These are phyloP conservation scores for Exophiala bonariae DNA, from an alignment of 2,329 filamentous ascomycete species.

Conservation along the genomic window DNA sequence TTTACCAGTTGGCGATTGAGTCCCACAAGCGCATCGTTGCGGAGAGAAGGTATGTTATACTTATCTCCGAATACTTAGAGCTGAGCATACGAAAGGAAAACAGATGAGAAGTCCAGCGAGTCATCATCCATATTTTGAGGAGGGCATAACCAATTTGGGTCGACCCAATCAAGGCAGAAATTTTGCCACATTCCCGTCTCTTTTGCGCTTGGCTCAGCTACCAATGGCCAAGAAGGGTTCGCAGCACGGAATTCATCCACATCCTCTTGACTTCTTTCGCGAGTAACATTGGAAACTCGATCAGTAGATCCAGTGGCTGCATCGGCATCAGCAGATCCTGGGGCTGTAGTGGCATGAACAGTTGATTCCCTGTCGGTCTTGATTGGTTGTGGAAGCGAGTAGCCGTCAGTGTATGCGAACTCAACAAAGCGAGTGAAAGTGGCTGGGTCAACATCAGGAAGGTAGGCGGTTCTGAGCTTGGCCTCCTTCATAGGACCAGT, in stretches of 20 bases:
- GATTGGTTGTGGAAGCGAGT: constrained; percentile 13
- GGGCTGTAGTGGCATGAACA: neutral
- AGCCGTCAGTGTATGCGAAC: constrained; percentile 26
- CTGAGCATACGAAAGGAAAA: neutral
- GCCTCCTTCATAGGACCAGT: constrained; percentile 23
- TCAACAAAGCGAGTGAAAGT: constrained; percentile 26
- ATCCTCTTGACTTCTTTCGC: neutral
- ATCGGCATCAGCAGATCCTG: neutral
- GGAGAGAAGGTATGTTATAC: neutral
- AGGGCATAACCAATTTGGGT: neutral
- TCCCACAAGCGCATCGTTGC: neutral
- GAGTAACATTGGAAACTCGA: neutral
- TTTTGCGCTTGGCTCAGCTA: no score
- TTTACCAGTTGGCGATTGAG: neutral
- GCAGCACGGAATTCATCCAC: no score
- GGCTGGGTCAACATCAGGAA: constrained; percentile 23
- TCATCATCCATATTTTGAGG: no score
- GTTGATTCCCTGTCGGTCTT: neutral
- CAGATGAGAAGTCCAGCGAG: neutral
- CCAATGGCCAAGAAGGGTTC: no score
- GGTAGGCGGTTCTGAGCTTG: constrained; percentile 8
- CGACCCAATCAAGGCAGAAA: neutral
- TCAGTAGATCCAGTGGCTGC: neutral
- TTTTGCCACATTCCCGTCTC: neutral
- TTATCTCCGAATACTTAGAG: neutral